These are phyloP conservation scores for Saccharomycopsis sp. DNA, from an alignment of 805 yeast species.

Conservation along the genomic window DNA sequence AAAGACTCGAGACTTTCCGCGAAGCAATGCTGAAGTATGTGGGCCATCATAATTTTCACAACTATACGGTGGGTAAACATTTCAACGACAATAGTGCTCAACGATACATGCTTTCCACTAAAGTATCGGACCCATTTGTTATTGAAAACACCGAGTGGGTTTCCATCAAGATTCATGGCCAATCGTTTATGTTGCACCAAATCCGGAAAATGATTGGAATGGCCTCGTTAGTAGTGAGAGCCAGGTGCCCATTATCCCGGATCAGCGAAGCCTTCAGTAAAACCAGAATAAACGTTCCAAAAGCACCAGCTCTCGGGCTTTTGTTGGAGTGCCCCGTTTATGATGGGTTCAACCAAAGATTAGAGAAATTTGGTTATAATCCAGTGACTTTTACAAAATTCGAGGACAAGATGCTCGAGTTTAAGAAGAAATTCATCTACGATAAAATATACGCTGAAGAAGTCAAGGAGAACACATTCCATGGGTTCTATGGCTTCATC, in stretches of 20 bases:
- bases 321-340: slow-evolving; percentile 87
- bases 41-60: slow-evolving; percentile 90
- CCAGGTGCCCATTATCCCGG: slow-evolving; percentile 73
- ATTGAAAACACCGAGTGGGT: slow-evolving; percentile 95
- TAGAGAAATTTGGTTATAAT: slow-evolving; percentile 70
- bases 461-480: slow-evolving; percentile 74
- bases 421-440: slow-evolving; percentile 82
- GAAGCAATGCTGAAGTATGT: slow-evolving; percentile 62
- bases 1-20: slow-evolving; percentile 55
- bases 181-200: slow-evolving; percentile 96
- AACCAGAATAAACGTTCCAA: slow-evolving; percentile 79
- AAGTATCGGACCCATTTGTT: slow-evolving; percentile 80
- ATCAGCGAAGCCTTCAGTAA: slow-evolving; percentile 70
- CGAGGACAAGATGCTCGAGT: slow-evolving; percentile 65
- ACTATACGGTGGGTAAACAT: slow-evolving; percentile 73
- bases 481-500: slow-evolving; percentile 84
- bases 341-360: slow-evolving; percentile 67
- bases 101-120: slow-evolving; percentile 70
- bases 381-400: slow-evolving; percentile 56
- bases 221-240: slow-evolving; percentile 79
- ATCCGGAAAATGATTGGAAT: slow-evolving; percentile 96
- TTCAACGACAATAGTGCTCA: slow-evolving; percentile 80
- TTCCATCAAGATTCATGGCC: slow-evolving; percentile 93
- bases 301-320: slow-evolving; percentile 94
- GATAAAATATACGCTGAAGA: slow-evolving; percentile 91